Evolutionary conservation across 352 stramenopile species (phyloP), one percentile per base, ranked within the genome.

Genomic region (Nothophytophthora sp.): DNA sequence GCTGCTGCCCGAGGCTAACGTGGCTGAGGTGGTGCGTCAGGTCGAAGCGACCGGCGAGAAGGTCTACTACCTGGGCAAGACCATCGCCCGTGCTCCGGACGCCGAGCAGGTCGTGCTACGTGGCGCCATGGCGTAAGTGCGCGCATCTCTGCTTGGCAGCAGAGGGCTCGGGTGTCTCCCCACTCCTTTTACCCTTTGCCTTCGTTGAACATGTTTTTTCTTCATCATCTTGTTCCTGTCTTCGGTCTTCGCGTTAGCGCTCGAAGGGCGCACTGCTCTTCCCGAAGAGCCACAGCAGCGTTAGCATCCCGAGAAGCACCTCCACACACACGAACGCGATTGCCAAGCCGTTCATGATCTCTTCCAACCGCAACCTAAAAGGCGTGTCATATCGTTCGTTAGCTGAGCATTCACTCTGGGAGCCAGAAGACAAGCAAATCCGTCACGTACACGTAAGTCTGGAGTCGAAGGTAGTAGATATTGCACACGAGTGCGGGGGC

Each of bases 1-100:
- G 20, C 94, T 99, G 45, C 72, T 99, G 22, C 80, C 92, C 15
- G 68, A 86, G 32, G 85, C 90, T 37, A 83, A 96, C 56, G 96
- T 96, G 20, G 80, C 85, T n/a, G 77, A 96, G 46, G 90, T 97
- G 5, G 88, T 92, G 29, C 29, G 79, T 32, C 55, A 92, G 41
- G 73, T 99, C 18, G 66, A 87, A 47, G 75, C 79, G 18, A 83
- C 73, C 30, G 88, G 89, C 40, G 95, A 99, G 67, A 80, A 81
- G 49, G 85, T 98, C 30, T 97, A 90, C 60, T 77, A 92, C 76
- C 60, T 98, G 25, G 95, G 95, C 64, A 77, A 68, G 52, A 80
- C 98, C 23, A 73, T 96, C 20, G 33, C 44, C 5, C 66, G 74
- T 37, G 55, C 63, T 16, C 50, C 63, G 16, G 76, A 76, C 40